Base-by-base conservation (phyloP, 148 eudicot species). In the Drosera capensis region DNA sequence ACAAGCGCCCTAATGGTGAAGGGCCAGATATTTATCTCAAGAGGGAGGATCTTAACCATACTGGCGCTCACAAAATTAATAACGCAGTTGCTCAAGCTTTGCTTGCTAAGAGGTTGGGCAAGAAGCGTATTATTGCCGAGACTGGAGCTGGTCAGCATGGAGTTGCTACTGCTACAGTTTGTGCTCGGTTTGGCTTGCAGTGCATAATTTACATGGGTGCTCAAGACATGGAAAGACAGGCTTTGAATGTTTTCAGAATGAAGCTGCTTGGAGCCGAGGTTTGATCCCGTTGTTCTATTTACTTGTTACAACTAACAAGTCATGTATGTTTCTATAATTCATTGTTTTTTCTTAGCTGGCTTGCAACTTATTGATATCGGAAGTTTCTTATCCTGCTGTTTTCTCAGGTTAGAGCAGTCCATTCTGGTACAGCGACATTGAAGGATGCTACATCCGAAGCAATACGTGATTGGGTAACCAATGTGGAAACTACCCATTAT, bases 361-460 rank as follows among this genome's bases (percentile, higher is more conserved):
- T 29, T 29, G 12, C 20, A 7, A 31, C 31, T 15, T 42, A 11
- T 30, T 22, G 28, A 28, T 25, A 40, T 22, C 20, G 1, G 14
- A 25, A 14, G 19, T 8, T 9, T 36, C 8, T 35, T 22, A n/a
- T 46, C 41, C 20, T 44, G 22, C 49, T n/a, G 51, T 48, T 54
- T 41, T 20, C 23, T 19, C 41, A 90, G 99, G 99, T 90, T 56
- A 78, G 95, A 53, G 50, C 85, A 43, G 99, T 90, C 43, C 93
- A 90, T 68, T 73, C 95, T 46, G 99, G 99, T 25, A 84, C 99
- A 17, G 95, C 99, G 39, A 90, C 95, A 14, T 62, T 84, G 58
- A 90, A 90, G 58, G 99, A 90, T 73, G 99, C 99, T 43, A 90
- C 99, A 40, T 90, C 99, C 17, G 95, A 90, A 78, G 99, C 95